These are phyloP conservation scores for Elaphomyces granulatus DNA, from an alignment of 495 filamentous ascomycete species.

Conservation along the genomic window DNA sequence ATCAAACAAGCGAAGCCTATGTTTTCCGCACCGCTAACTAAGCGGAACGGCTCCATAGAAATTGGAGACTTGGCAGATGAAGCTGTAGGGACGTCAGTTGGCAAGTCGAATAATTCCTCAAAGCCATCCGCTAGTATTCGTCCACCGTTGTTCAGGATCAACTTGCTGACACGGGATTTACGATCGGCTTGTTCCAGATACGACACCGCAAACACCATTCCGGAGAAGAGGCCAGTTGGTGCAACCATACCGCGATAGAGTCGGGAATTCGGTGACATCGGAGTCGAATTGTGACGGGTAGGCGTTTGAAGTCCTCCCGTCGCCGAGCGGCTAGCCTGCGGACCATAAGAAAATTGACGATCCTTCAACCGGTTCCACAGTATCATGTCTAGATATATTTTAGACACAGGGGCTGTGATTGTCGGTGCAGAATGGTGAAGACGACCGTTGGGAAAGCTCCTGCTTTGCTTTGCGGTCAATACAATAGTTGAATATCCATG, in stretches of 20 bases:
- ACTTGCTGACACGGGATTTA: conserved; percentile 33
- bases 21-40: conserved; percentile 34
- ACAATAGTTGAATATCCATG: conserved; percentile 31
- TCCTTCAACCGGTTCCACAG: conserved; percentile 37
- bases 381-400: conserved; percentile 36
- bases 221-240: conserved; percentile 41
- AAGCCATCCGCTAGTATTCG: conserved; percentile 61
- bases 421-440: conserved; percentile 17
- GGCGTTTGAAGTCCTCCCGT: conserved; percentile 22
- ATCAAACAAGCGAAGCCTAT: conserved; percentile 75
- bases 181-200: conserved; percentile 43
- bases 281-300: conserved; percentile 26
- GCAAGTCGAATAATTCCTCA: conserved; percentile 61
- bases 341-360: conserved; percentile 21
- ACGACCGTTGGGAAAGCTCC: conserved; percentile 25
- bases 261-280: conserved; percentile 28
- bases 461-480: conserved; percentile 32
- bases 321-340: conserved; percentile 11
- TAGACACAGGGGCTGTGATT: conserved; percentile 30
- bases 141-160: conserved; percentile 52
- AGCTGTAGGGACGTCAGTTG: conserved; percentile 20
- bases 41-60: conserved; percentile 22
- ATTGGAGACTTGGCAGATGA: conserved; percentile 10
- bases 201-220: conserved; percentile 72
- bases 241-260: conserved; percentile 25